Evolutionary conservation across 2,329 filamentous ascomycete species (phyloP), one percentile per base, ranked within the genome.

Genomic region (Elsinoe perseae): DNA sequence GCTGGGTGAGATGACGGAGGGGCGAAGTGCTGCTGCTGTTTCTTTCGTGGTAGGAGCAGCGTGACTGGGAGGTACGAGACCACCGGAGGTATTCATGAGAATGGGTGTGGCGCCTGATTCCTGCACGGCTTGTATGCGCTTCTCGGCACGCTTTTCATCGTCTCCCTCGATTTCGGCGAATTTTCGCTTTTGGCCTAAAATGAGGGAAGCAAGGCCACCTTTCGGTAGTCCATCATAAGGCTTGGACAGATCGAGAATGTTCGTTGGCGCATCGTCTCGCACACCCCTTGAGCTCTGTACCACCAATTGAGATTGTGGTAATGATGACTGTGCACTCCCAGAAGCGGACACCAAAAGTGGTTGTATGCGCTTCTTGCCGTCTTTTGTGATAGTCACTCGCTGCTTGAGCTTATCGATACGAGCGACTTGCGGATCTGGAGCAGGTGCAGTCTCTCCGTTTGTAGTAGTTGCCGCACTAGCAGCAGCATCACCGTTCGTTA

Each of bases 281-380:
- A 44, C 40, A 9, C 25, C 30, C 25, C 53, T 14, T 14, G 55
- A 54, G 2, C 54, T 56, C 54, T 61, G 59, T 2, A 65, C 63
- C 8, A 83, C 83, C 4, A 97, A 77, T 65, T 95, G 88, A 20
- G 90, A 87, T 66, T 95, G 89, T 1, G 92, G 92, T 10, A 96
- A 75, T 14, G 91, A 95, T 0, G 91, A 95, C 65, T 91, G 85
- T 9, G 88, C 89, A 1, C 86, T 87, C 2, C 88, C 89, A 7
- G 91, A 92, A 0, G 89, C 90, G 0, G 92, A 95, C 2, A 98
- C 89, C 10, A 98, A 78, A 61, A 98, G 77, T 1, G 93, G 93
- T 3, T 90, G 88, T 56, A 98, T 92, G 56, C 93, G 82, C 74
- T 98, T 98, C 73, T 93, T 97, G 27, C 93, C 93, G 62, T 98